Evolutionary conservation across 2,329 filamentous ascomycete genomes (phyloP).

Genomic region (Colletotrichum orchidophilum): DNA sequence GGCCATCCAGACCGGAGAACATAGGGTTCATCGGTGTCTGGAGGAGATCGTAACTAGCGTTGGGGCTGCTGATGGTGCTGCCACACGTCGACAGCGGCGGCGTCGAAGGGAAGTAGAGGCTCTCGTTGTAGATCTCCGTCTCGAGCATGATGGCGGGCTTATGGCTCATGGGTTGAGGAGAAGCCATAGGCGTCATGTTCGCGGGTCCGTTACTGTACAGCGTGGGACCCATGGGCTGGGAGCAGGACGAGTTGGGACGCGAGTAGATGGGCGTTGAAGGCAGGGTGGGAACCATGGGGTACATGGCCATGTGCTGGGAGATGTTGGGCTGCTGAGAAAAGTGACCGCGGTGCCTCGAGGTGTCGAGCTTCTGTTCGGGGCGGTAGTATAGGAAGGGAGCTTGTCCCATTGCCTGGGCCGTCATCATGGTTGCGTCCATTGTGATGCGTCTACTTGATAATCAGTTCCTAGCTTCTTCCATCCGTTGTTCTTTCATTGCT

Average conservation of each 20-base stretch:
- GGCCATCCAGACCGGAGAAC: conserved; percentile 77
- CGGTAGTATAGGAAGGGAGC: conserved; percentile 89
- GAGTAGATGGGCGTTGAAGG: conserved; percentile 72
- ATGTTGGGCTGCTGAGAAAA: conserved; percentile 62
- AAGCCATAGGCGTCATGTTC: conserved; percentile 79
- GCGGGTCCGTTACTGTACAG: conserved; percentile 67
- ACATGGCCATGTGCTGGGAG: conserved; percentile 62
- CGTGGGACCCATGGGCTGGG: conserved; percentile 65
- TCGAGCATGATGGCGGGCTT: conserved; percentile 84
- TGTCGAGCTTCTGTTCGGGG: conserved; percentile 77
- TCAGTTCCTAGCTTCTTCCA: conserved; percentile 33
- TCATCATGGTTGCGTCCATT: conserved; percentile 74
- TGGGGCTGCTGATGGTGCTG: conserved; percentile 86
- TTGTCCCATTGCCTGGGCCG: conserved; percentile 70
- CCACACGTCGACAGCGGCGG: conserved; percentile 87
- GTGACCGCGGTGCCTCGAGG: conserved; percentile 75
- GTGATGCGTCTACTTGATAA: conserved; percentile 43
- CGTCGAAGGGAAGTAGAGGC: conserved; percentile 83
- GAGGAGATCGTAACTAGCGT: conserved; percentile 76
- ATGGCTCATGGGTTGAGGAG: conserved; percentile 72
- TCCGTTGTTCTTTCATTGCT: not conserved
- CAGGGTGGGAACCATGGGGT: conserved; percentile 65
- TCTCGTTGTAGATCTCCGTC: conserved; percentile 73
- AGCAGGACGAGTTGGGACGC: conserved; percentile 71
- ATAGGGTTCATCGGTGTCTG: conserved; percentile 85